These are phyloP conservation scores for Heterobasidion irregulare DNA, from an alignment of 1,284 basidiomycete genomes.

Conservation along the genomic window DNA sequence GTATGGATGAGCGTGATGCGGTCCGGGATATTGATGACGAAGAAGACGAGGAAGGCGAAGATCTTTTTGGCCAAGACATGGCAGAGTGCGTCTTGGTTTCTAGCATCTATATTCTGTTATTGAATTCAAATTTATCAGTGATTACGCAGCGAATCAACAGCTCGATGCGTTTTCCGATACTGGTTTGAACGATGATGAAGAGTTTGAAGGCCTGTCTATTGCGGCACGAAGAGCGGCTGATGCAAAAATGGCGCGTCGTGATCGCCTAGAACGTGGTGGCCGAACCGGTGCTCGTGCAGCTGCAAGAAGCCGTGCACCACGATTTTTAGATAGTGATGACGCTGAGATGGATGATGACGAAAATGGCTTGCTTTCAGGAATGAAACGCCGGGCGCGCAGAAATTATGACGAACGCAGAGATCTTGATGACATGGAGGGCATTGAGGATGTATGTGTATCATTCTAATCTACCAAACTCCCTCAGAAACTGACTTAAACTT, in stretches of 20 bases:
- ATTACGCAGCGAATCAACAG: conserved; percentile 78
- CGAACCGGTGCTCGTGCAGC: conserved; percentile 55
- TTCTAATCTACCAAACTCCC: conserved; percentile 1
- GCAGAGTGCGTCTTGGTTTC: conserved; percentile 53
- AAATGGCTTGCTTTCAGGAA: conserved; percentile 44
- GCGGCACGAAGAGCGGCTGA: conserved; percentile 82
- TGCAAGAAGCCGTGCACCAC: conserved; percentile 69
- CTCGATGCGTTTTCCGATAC: conserved; percentile 87
- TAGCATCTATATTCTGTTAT: conserved; percentile 5
- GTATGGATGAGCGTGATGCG: conserved; percentile 67
- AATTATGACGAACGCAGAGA: conserved; percentile 87
- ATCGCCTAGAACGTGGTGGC: conserved; percentile 67
- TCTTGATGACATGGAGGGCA: conserved; percentile 77
- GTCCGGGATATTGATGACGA: conserved; percentile 64
- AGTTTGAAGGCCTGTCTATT: conserved; percentile 66
- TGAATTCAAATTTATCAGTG: conserved; percentile 38
- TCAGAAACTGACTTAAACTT: not conserved
- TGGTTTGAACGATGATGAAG: conserved; percentile 82
- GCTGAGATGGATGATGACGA: conserved; percentile 22
- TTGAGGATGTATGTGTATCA: conserved; percentile 62
- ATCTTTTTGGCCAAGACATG: conserved; percentile 82
- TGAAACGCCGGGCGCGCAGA: conserved; percentile 72
- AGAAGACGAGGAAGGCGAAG: conserved; percentile 82
- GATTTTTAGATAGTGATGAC: conserved; percentile 75
- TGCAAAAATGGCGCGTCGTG: conserved; percentile 80